A percentile compares a stretch with the other conserved stretches of the same genome.
Conservation (phyloP, 495 filamentous ascomycete species). For the Penicillium cataractarum region DNA sequence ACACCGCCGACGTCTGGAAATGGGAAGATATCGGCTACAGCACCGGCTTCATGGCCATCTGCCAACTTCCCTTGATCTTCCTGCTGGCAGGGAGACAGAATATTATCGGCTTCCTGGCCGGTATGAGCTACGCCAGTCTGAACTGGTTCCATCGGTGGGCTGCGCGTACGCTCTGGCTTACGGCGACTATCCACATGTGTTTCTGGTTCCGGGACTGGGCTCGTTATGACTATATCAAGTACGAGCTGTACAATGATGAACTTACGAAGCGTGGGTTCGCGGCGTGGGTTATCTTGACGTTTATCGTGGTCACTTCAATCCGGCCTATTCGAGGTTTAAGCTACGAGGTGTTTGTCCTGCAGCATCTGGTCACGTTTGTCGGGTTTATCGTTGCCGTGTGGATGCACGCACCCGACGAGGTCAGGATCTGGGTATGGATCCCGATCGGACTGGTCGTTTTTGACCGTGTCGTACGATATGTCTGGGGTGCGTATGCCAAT, state of each 20-base stretch:
- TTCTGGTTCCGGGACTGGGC: slow-evolving; percentile 74
- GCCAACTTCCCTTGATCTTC: slow-evolving; percentile 82
- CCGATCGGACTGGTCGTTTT: slow-evolving; percentile 70
- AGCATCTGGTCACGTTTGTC: slow-evolving; percentile 71
- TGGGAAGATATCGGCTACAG: slow-evolving; percentile 78
- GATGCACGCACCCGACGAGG: slow-evolving; percentile 62
- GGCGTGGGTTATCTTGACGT: slow-evolving; percentile 74
- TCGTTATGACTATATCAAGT: slow-evolving; percentile 61
- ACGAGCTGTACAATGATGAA: slow-evolving; percentile 63
- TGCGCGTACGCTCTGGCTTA: slow-evolving; percentile 72
- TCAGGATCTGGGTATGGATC: slow-evolving; percentile 67
- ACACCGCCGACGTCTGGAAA: slow-evolving; percentile 34
- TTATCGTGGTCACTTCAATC: slow-evolving; percentile 69
- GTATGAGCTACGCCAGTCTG: slow-evolving; percentile 71
- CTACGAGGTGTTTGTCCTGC: slow-evolving; percentile 83
- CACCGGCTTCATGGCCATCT: slow-evolving; percentile 73
- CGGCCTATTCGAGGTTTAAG: slow-evolving; percentile 67
- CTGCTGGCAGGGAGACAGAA: slow-evolving; percentile 80
- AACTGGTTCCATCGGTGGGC: slow-evolving; percentile 89
- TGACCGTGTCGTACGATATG: slow-evolving; percentile 64
- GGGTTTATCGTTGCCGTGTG: slow-evolving; percentile 68
- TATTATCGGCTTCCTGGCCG: slow-evolving; percentile 68
- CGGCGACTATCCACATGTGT: slow-evolving; percentile 72
- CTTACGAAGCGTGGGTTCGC: slow-evolving; percentile 71
- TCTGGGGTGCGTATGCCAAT: slow-evolving; percentile 64